Evolutionary conservation across 164 flowering plant species (phyloP).

Genomic region (grape (Vitis vinifera)): ASM3070453v1 NC_081805.1:10045001-10045500

Average conservation of each 20-base stretch:
- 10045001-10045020: neutral
- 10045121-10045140: conserved; percentile 98
- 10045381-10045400: conserved; percentile 81
- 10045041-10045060: neutral
- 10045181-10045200: conserved; percentile 92
- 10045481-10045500: conserved; percentile 91
- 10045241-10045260: neutral
- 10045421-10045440: conserved; percentile 88
- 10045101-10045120: conserved; percentile 55
- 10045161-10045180: conserved; percentile 93
- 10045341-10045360: neutral
- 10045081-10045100: neutral
- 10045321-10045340: neutral
- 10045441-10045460: conserved; percentile 83
- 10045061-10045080: neutral
- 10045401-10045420: conserved; percentile 83
- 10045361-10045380: neutral
- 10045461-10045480: conserved; percentile 95
- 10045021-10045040: neutral
- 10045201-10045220: conserved; percentile 9
- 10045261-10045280: no score
- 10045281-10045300: no score
- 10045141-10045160: conserved; percentile 90
- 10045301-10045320: neutral
- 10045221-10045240: conserved; percentile 1